Percentiles rank a stretch among this genome's conserved stretches.
Evolutionary conservation across 139 green algal genomes (phyloP).

Genomic region (Edaphochlamys debaryana): DNA sequence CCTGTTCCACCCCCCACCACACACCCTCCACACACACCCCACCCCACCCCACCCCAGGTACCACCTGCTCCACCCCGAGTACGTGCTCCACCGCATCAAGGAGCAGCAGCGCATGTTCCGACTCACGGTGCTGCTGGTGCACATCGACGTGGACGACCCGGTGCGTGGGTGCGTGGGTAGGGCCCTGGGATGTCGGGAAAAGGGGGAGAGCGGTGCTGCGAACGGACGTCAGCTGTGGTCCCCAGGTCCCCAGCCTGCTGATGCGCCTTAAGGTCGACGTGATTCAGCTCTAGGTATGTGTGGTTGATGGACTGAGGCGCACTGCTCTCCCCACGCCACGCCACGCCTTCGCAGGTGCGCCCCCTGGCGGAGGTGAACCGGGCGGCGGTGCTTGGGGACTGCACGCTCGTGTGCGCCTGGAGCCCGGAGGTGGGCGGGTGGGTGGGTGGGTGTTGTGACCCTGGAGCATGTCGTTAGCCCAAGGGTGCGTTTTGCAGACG

Average conservation of each 20-base stretch:
- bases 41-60: constrained; percentile 68
- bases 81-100: constrained; percentile 86
- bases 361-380: constrained; percentile 81
- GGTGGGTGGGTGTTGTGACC: too few relatives aligned
- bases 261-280: too few relatives aligned
- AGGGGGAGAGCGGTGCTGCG: constrained; percentile 70
- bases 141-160: constrained; percentile 91
- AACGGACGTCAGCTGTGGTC: too few relatives aligned
- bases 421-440: constrained; percentile 64
- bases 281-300: too few relatives aligned
- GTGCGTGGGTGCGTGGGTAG: constrained; percentile 16
- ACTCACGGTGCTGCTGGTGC: constrained; percentile 82
- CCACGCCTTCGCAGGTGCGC: too few relatives aligned
- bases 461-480: too few relatives aligned
- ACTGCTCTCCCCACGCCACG: too few relatives aligned
- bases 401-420: constrained; percentile 91
- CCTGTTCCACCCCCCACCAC: too few relatives aligned
- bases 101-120: constrained; percentile 83
- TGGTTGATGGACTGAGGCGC: too few relatives aligned
- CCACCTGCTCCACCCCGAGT: constrained; percentile 94
- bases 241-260: too few relatives aligned
- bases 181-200: constrained; percentile 58
- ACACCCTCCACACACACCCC: too few relatives aligned
- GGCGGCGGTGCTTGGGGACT: constrained; percentile 80
- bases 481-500: too few relatives aligned